These are phyloP conservation scores for Malassezia brasiliensis DNA, from an alignment of 1,284 basidiomycete species.

Conservation along the genomic window DNA sequence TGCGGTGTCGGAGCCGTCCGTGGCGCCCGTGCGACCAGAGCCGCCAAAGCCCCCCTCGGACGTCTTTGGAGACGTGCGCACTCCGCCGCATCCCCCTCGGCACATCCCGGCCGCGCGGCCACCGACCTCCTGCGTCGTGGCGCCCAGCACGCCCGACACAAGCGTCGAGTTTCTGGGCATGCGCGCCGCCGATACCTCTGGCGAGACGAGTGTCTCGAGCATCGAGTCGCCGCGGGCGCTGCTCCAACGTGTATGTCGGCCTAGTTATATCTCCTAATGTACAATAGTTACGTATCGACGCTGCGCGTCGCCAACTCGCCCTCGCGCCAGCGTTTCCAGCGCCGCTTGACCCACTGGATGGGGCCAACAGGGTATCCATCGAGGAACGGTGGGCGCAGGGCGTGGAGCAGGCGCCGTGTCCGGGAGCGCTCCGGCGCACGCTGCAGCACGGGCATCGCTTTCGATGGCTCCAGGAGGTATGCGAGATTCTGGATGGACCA, in stretches of 20 bases:
- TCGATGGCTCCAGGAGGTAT: constrained; percentile 1
- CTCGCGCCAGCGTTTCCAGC: constrained; percentile 19
- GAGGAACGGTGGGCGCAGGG: constrained; percentile 42
- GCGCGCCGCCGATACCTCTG: neutral
- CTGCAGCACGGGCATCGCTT: neutral
- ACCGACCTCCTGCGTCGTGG: too few relatives aligned
- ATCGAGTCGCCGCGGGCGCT: neutral
- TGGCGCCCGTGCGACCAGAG: too few relatives aligned
- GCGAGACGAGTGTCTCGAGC: neutral
- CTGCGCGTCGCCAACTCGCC: too few relatives aligned
- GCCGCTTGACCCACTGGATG: constrained; percentile 30
- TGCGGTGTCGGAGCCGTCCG: too few relatives aligned
- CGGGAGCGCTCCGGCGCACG: neutral
- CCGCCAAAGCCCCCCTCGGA: too few relatives aligned
- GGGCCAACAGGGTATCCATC: constrained; percentile 40
- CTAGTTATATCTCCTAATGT: neutral
- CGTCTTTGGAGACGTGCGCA: too few relatives aligned
- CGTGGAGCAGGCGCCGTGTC: constrained; percentile 31
- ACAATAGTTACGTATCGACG: neutral
- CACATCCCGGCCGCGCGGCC: too few relatives aligned
- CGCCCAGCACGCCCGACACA: neutral
- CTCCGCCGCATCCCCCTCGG: too few relatives aligned
- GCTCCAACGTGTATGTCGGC: neutral
- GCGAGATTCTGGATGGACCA: constrained; percentile 22
- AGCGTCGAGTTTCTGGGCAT: neutral